These are phyloP conservation scores for Westerdykella aurantiaca DNA, from an alignment of 2,329 filamentous ascomycete species.

Conservation along the genomic window DNA sequence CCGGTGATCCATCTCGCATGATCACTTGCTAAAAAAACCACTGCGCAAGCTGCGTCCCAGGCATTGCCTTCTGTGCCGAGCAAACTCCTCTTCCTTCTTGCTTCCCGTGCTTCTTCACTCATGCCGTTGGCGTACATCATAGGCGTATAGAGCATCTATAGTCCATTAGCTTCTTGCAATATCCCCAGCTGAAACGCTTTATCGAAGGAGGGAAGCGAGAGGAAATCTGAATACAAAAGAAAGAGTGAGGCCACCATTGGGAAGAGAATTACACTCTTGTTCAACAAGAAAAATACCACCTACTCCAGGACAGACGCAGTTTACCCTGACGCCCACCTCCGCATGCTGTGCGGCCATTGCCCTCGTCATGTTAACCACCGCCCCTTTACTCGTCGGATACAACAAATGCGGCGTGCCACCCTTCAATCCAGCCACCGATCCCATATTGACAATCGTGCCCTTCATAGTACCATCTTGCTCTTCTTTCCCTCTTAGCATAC, in stretches of 20 bases:
- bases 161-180: too few species aligned
- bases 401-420: constrained; percentile 50
- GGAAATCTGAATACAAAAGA: not conserved
- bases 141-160: constrained; percentile 48
- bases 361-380: constrained; percentile 52
- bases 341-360: constrained; percentile 54
- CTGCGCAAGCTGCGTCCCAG: constrained; percentile 50
- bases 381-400: constrained; percentile 51
- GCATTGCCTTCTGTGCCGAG: constrained; percentile 51
- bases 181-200: too few species aligned
- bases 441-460: constrained; percentile 58
- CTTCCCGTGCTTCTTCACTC: constrained; percentile 46
- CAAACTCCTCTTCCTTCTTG: constrained; percentile 46
- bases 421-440: constrained; percentile 54
- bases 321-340: constrained; percentile 47
- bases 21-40: constrained; percentile 48
- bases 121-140: constrained; percentile 51
- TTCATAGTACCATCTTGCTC: constrained; percentile 19
- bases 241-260: not conserved
- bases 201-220: too few species aligned
- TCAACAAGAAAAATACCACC: constrained; percentile 8
- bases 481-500: constrained; percentile 51
- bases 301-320: constrained; percentile 50
- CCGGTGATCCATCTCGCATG: constrained; percentile 50
- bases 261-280: not conserved